phyloP scores from a whole-genome alignment of 306 rosid genomes.

The Hippophae tibetana region DNA sequence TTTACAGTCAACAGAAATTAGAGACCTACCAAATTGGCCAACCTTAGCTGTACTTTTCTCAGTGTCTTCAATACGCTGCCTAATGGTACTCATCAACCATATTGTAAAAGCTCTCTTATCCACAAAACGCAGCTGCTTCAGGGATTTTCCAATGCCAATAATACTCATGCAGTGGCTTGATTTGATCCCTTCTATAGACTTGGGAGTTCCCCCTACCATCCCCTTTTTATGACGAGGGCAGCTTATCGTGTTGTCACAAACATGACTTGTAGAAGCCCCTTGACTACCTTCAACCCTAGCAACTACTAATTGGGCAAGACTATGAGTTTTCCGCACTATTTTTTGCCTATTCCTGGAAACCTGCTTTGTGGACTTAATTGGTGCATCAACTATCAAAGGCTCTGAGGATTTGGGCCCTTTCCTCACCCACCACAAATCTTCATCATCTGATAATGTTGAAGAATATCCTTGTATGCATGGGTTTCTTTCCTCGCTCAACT shows the following conservation, averaged over 20 bases:
- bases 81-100: slow-evolving; percentile 63
- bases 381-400: slow-evolving; percentile 61
- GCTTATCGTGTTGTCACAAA: slow-evolving; percentile 68
- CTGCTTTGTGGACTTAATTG: slow-evolving; percentile 55
- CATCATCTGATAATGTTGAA: slow-evolving; percentile 55
- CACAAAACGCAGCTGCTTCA: slow-evolving; percentile 59
- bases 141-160: slow-evolving; percentile 55
- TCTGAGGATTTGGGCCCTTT: slow-evolving; percentile 61
- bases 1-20: slow-evolving; percentile 49
- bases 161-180: slow-evolving; percentile 38
- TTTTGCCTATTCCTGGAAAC: slow-evolving; percentile 63
- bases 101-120: slow-evolving; percentile 65
- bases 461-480: slow-evolving; percentile 43
- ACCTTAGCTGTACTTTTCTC: slow-evolving; percentile 51
- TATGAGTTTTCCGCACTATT: slow-evolving; percentile 63
- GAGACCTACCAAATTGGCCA: slow-evolving; percentile 69
- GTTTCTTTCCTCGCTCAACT: slow-evolving; percentile 60
- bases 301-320: slow-evolving; percentile 82
- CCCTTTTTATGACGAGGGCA: slow-evolving; percentile 76
- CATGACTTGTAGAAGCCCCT: slow-evolving; percentile 96
- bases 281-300: slow-evolving; percentile 94
- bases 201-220: slow-evolving; percentile 50
- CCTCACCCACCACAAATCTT: slow-evolving; percentile 82
- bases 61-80: slow-evolving; percentile 57
- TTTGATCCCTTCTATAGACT: slow-evolving; percentile 43